A percentile compares a stretch with the other conserved stretches of the same genome.
Evolutionary conservation across 2,329 filamentous ascomycete genomes (phyloP).

Genomic region (Aspergillus alliaceus): DNA sequence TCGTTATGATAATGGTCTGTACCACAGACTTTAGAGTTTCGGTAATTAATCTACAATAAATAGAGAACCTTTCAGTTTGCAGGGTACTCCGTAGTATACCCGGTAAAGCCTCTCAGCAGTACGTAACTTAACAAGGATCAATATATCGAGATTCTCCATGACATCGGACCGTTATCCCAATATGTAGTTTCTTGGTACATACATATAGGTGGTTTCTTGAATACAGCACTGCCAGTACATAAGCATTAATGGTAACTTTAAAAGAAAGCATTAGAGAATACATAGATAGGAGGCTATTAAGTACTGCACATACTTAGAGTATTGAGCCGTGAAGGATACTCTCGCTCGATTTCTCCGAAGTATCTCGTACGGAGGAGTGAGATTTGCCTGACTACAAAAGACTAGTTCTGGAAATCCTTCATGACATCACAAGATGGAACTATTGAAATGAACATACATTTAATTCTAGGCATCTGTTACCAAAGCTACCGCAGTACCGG

Average conservation of each 20-base stretch:
- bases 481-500: neutral
- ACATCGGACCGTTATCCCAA: too few species aligned
- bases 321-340: neutral
- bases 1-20: neutral
- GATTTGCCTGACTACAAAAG: too few species aligned
- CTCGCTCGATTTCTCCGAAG: neutral
- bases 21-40: neutral
- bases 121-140: too few species aligned
- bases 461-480: neutral
- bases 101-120: neutral
- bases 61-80: neutral
- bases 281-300: neutral
- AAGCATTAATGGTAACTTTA: too few species aligned
- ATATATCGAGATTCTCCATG: too few species aligned
- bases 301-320: neutral
- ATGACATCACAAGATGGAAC: neutral
- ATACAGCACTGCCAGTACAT: too few species aligned
- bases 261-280: neutral
- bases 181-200: too few species aligned
- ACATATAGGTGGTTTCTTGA: too few species aligned
- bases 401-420: neutral
- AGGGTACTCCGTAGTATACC: neutral
- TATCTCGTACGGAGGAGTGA: too few species aligned
- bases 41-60: neutral
- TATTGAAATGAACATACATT: constrained; percentile 1